A percentile compares a stretch with the other conserved stretches of the same genome.
Evolutionary conservation across 164 flowering plant species (phyloP).

Genomic region (Vitis rupestris): DNA sequence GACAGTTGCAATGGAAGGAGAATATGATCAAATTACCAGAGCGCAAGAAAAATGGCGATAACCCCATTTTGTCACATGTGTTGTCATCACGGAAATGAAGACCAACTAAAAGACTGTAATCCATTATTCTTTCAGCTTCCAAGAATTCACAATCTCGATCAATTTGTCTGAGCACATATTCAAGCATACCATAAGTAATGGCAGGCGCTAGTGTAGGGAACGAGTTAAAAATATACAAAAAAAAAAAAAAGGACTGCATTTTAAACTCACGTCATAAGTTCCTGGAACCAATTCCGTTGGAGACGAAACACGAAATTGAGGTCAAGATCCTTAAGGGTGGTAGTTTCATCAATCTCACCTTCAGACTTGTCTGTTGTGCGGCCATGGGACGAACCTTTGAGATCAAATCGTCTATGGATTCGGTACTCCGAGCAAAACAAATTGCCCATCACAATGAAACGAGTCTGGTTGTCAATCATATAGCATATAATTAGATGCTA

Average conservation of each 20-base stretch:
- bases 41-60: constrained; percentile 61
- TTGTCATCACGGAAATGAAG: constrained; percentile 78
- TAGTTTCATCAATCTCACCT: constrained; percentile 76
- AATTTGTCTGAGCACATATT: constrained; percentile 57
- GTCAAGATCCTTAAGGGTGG: constrained; percentile 86
- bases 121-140: constrained; percentile 87
- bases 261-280: constrained; percentile 63
- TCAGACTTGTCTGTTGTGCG: constrained; percentile 68
- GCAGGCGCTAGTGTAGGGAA: not conserved
- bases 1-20: not conserved
- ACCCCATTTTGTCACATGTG: constrained; percentile 59
- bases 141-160: constrained; percentile 79
- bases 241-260: not conserved
- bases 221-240: not conserved
- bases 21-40: constrained; percentile 40
- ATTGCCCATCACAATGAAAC: constrained; percentile 89
- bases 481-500: constrained; percentile 3
- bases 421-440: constrained; percentile 78
- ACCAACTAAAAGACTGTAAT: constrained; percentile 89
- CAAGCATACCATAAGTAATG: not conserved
- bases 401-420: constrained; percentile 80
- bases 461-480: constrained; percentile 43
- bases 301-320: constrained; percentile 79
- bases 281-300: constrained; percentile 56
- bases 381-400: constrained; percentile 90